Conservation (phyloP, 2,329 filamentous ascomycete species). For the Scedosporium dehoogii region DNA sequence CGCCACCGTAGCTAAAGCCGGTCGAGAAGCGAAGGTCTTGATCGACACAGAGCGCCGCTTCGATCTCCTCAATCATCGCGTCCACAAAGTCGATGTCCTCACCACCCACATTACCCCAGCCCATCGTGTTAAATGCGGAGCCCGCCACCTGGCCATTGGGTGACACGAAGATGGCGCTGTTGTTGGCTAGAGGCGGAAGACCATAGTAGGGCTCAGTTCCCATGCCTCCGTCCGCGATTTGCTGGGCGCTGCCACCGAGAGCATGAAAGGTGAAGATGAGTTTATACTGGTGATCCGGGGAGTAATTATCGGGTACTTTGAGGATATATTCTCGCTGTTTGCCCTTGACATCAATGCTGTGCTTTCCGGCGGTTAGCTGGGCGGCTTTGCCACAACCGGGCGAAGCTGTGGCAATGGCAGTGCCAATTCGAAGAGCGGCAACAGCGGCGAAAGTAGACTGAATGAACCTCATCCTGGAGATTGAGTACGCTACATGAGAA, state of each 20-base stretch:
- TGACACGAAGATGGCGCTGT: slow-evolving; percentile 28
- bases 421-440: neutral
- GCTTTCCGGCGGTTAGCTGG: slow-evolving; percentile 18
- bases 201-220: slow-evolving; percentile 25
- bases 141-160: slow-evolving; percentile 23
- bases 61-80: slow-evolving; percentile 24
- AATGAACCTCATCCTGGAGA: too few species aligned
- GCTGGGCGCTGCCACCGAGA: slow-evolving; percentile 24
- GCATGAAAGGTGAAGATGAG: slow-evolving; percentile 32
- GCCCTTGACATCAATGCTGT: slow-evolving; percentile 25
- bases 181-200: slow-evolving; percentile 21
- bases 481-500: too few species aligned
- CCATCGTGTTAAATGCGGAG: slow-evolving; percentile 14
- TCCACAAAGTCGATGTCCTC: slow-evolving; percentile 30
- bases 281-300: slow-evolving; percentile 25
- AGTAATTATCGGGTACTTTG: slow-evolving; percentile 26
- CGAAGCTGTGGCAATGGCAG: neutral
- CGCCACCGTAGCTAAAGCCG: slow-evolving; percentile 32
- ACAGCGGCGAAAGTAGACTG: too few species aligned
- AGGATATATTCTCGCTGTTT: slow-evolving; percentile 26
- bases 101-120: slow-evolving; percentile 30
- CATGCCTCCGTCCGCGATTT: slow-evolving; percentile 18
- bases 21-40: slow-evolving; percentile 29
- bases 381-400: slow-evolving; percentile 24
- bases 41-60: slow-evolving; percentile 31